These are phyloP conservation scores for Neurospora sp. DNA, from an alignment of 495 filamentous ascomycete genomes.

Conservation along the genomic window DNA sequence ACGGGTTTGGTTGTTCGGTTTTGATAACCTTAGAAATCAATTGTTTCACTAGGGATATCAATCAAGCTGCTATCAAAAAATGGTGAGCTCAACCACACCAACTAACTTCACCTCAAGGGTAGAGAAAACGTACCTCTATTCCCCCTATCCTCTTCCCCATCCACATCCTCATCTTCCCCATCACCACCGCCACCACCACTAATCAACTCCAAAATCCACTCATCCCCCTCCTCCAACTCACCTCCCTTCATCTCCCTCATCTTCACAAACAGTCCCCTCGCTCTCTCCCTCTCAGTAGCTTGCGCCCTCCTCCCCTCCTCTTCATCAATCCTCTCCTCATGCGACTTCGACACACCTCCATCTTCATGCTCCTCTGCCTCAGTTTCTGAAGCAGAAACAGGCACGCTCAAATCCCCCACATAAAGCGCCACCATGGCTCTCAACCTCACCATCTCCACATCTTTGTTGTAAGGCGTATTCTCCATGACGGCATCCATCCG, in stretches of 20 bases:
- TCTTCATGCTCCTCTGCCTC: slow-evolving; percentile 2
- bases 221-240: slow-evolving; percentile 19
- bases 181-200: slow-evolving; percentile 13
- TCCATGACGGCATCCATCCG: slow-evolving; percentile 56
- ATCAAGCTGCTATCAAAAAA: background rate
- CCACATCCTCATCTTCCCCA: slow-evolving; percentile 18
- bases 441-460: slow-evolving; percentile 46
- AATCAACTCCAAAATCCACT: slow-evolving; percentile 17
- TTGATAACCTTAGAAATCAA: background rate
- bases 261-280: slow-evolving; percentile 18
- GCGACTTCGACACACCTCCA: background rate
- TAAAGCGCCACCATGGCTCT: slow-evolving; percentile 59
- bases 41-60: background rate
- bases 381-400: background rate
- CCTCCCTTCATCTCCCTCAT: slow-evolving; percentile 17
- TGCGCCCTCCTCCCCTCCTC: slow-evolving; percentile 13
- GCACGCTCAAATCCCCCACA: slow-evolving; percentile 48
- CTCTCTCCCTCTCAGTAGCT: slow-evolving; percentile 16
- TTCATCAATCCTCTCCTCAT: slow-evolving; percentile 12
- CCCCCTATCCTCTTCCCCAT: slow-evolving; percentile 4
- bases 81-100: background rate
- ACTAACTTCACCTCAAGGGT: background rate
- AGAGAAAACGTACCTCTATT: slow-evolving; percentile 16
- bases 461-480: slow-evolving; percentile 53
- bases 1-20: background rate